These are phyloP conservation scores for Paramecium primaurelia DNA, from an alignment of 73 alveolate species.

Conservation along the genomic window DNA sequence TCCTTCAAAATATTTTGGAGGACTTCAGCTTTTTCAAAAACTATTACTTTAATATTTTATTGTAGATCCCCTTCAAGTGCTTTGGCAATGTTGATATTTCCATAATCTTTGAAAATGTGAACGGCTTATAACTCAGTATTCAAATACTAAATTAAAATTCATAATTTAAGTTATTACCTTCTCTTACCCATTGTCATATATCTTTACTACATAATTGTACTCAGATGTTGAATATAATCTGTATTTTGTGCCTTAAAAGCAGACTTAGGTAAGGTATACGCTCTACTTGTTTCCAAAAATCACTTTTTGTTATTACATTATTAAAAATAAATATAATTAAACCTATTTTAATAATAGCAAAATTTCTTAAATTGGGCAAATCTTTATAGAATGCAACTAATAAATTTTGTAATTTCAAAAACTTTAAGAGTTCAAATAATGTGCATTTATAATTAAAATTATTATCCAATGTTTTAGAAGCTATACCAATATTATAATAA, in stretches of 20 bases:
- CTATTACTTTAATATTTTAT: not conserved
- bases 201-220: not conserved
- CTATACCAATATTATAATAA: too few species aligned
- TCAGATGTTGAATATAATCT: not conserved
- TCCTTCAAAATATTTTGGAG: not conserved
- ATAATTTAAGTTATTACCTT: not conserved
- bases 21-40: slow-evolving; percentile 14
- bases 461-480: too few species aligned
- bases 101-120: not conserved
- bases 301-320: not conserved
- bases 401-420: not conserved
- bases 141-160: slow-evolving; percentile 1
- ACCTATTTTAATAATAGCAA: not conserved
- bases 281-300: not conserved
- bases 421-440: too few species aligned
- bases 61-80: not conserved
- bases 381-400: not conserved
- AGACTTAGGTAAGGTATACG: not conserved
- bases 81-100: not conserved
- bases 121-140: slow-evolving; percentile 1
- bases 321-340: not conserved
- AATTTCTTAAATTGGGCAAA: not conserved
- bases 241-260: slow-evolving; percentile 11
- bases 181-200: slow-evolving; percentile 16
- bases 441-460: too few species aligned